Evolutionary conservation across 2,329 filamentous ascomycete species (phyloP), one percentile per base, ranked within the genome.

Genomic region (Exophiala sp.): DNA sequence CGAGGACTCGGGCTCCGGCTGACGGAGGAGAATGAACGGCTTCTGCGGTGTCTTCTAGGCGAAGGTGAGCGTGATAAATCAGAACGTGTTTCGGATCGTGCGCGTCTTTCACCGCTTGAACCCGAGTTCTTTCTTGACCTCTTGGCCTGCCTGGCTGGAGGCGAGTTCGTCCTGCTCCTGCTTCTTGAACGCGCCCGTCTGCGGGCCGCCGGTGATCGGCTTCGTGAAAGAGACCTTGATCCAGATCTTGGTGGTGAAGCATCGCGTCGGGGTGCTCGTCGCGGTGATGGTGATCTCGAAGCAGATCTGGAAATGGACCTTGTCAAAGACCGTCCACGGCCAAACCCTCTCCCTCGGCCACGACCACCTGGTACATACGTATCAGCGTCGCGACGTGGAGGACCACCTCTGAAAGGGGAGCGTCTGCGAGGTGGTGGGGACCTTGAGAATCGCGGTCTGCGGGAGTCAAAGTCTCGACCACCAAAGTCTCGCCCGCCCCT

Each of bases 31-130:
- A 21, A 62, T 47, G 71, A 74, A 64, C 70, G 66, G 58, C 65
- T 69, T 66, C 66, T 66, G 63, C 70, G 71, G 57, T 69, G 65
- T 72, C 73, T 68, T 75, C 75, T 80, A 72, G 75, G 71, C 68
- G 75, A 75, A 72, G 70, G 78, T 79, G 79, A 82, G 77, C 76
- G 77, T 64, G 75, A 76, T 66, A 72, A 72, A 63, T 72, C 68
- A 72, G 68, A 72, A 64, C 72, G 73, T 68, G 73, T 70, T 62
- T 64, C 68, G 67, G 78, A 78, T 73, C 75, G 72, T 65, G 72
- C 69, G 69, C 72, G 49, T 53, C 52, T 54, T 45, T 68, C 72
- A 72, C 71, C 70, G 61, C 71, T 44, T 49, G 50, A 70, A 64
- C 69, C 65, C 61, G 68, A 66, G 62, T 64, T 71, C 57, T 66